Evolutionary conservation across 148 eudicot genomes (phyloP).

Genomic region (Vaccinium myrtillus): DNA sequence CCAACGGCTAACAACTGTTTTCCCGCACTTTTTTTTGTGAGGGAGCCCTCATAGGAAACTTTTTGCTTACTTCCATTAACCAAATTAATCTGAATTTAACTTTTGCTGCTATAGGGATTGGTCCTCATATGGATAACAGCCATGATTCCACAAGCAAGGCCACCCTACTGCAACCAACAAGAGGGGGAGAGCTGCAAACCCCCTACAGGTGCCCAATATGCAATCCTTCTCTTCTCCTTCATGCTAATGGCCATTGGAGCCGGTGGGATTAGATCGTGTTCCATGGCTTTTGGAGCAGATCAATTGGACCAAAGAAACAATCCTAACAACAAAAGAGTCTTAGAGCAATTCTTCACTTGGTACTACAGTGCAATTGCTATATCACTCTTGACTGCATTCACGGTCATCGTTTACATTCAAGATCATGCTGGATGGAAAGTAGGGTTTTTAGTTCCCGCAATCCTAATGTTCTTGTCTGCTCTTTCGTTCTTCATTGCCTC

Average conservation of each 20-base stretch:
- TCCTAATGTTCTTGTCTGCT: slow-evolving; percentile 60
- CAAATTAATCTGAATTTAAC: too few relatives aligned
- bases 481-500: slow-evolving; percentile 55
- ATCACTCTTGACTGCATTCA: slow-evolving; percentile 52
- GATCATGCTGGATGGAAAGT: slow-evolving; percentile 70
- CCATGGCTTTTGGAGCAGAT: slow-evolving; percentile 89
- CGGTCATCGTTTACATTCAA: slow-evolving; percentile 80
- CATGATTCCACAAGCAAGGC: slow-evolving; percentile 58
- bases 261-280: slow-evolving; percentile 77
- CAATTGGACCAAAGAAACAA: slow-evolving; percentile 55
- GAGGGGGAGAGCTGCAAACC: slow-evolving; percentile 35
- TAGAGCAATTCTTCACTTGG: slow-evolving; percentile 77
- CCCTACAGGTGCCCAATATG: slow-evolving; percentile 45
- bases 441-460: slow-evolving; percentile 72
- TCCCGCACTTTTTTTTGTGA: too few relatives aligned
- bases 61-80: too few relatives aligned
- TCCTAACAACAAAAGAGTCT: slow-evolving; percentile 40
- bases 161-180: slow-evolving; percentile 50
- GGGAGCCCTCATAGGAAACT: too few relatives aligned
- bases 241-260: slow-evolving; percentile 73
- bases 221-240: slow-evolving; percentile 49
- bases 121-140: slow-evolving; percentile 75
- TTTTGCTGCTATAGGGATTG: slow-evolving; percentile 50
- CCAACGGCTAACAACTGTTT: too few relatives aligned
- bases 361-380: slow-evolving; percentile 62